A percentile compares a stretch with the other conserved stretches of the same genome.
phyloP scores from a whole-genome alignment of 257 asterid species.

The Plantago elongata region DNA sequence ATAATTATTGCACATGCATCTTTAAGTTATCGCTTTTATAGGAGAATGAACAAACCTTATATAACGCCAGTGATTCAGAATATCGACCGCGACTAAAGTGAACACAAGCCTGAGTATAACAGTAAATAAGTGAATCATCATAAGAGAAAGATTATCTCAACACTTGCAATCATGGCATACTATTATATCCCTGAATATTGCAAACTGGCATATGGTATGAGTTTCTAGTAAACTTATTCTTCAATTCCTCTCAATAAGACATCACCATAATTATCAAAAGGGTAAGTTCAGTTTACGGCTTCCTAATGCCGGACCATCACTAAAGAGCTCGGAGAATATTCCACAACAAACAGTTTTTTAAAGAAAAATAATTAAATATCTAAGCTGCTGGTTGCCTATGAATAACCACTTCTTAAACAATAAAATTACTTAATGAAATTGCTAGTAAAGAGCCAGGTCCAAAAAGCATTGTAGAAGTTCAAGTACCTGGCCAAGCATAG shows the following conservation, averaged over 20 bases:
- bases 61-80: slow-evolving; percentile 79
- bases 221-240: neutral
- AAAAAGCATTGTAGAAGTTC: slow-evolving; percentile 11
- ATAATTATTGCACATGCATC: slow-evolving; percentile 9
- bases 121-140: slow-evolving; percentile 17
- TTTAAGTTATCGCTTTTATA: slow-evolving; percentile 18
- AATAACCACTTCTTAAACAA: slow-evolving; percentile 4
- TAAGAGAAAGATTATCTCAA: slow-evolving; percentile 12
- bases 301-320: slow-evolving; percentile 10
- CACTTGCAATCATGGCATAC: slow-evolving; percentile 15
- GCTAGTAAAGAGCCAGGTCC: slow-evolving; percentile 12
- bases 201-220: slow-evolving; percentile 19
- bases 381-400: neutral
- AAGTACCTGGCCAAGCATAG: slow-evolving; percentile 96
- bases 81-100: slow-evolving; percentile 86
- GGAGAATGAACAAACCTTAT: slow-evolving; percentile 60
- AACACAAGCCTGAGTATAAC: slow-evolving; percentile 77
- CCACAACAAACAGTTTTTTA: slow-evolving; percentile 11
- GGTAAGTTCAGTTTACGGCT: neutral
- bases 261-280: neutral
- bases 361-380: slow-evolving; percentile 1
- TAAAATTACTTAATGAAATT: slow-evolving; percentile 2
- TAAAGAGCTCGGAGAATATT: slow-evolving; percentile 6
- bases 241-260: neutral
- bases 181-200: slow-evolving; percentile 8